A percentile compares a stretch with the other conserved stretches of the same genome.
These are phyloP conservation scores for Nasturtium officinale DNA, from an alignment of 345 rosid genomes.

Conservation along the genomic window DNA sequence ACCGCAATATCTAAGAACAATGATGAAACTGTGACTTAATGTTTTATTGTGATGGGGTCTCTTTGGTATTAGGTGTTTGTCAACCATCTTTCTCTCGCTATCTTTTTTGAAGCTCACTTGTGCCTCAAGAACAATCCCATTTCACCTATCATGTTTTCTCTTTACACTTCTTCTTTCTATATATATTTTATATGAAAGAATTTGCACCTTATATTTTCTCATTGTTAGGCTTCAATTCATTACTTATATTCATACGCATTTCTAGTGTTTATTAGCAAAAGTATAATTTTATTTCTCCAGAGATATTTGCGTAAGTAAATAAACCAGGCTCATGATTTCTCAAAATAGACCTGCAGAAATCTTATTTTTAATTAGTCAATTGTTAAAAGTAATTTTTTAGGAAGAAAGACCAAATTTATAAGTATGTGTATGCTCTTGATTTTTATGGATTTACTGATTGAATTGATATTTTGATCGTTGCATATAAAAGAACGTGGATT, in stretches of 20 bases:
- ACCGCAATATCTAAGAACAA: conserved; percentile 39
- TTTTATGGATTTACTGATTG: too few species aligned
- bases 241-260: background rate
- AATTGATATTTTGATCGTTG: background rate
- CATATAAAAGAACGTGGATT: background rate
- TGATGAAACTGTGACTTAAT: conserved; percentile 44
- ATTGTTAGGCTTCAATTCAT: background rate
- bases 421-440: background rate
- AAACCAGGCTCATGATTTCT: background rate
- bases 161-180: conserved; percentile 50
- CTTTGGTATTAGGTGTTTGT: conserved; percentile 67
- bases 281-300: background rate
- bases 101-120: conserved; percentile 33
- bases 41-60: conserved; percentile 44
- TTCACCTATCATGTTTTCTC: conserved; percentile 59
- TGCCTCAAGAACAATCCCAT: conserved; percentile 59
- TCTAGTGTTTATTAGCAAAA: conserved; percentile 4
- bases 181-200: background rate
- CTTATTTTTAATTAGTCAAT: background rate
- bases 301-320: background rate
- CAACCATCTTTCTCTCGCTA: conserved; percentile 45
- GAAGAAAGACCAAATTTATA: background rate
- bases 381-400: background rate
- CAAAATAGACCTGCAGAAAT: background rate
- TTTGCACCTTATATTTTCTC: conserved; percentile 1